A percentile compares a stretch with the other conserved stretches of the same genome.
Conservation (phyloP, 1,284 basidiomycete genomes). For the Neonothopanus nambi region DNA sequence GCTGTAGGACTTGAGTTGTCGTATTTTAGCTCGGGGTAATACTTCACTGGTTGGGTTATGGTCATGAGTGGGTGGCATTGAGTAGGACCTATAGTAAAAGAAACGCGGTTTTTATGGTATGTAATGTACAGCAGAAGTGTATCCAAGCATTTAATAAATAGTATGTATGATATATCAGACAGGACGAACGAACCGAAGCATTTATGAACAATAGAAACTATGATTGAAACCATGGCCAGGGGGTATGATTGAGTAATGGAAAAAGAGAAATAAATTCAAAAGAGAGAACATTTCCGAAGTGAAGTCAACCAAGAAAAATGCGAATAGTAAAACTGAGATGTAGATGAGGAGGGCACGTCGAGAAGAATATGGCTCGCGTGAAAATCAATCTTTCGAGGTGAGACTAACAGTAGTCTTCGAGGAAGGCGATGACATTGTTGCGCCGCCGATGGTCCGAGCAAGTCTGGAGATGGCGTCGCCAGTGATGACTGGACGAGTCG, state of each 20-base stretch:
- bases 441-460: constrained; percentile 51
- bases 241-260: too few species aligned
- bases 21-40: constrained; percentile 76
- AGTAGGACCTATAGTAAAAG: too few species aligned
- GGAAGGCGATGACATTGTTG: neutral
- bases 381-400: neutral
- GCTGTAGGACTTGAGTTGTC: constrained; percentile 89
- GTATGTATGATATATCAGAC: neutral
- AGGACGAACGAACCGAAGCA: neutral
- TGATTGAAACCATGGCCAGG: neutral
- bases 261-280: neutral
- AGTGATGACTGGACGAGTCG: constrained; percentile 65
- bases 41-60: too few species aligned
- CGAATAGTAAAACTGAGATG: too few species aligned
- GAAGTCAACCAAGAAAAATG: neutral
- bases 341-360: too few species aligned
- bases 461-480: constrained; percentile 65
- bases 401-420: constrained; percentile 1
- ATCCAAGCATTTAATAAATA: constrained; percentile 1
- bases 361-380: too few species aligned
- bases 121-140: neutral
- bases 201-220: constrained; percentile 1
- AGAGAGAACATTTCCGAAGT: neutral
- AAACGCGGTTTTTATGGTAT: neutral
- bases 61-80: too few species aligned